These are phyloP conservation scores for Neltuma alba DNA, from an alignment of 306 rosid species.

Conservation along the genomic window DNA sequence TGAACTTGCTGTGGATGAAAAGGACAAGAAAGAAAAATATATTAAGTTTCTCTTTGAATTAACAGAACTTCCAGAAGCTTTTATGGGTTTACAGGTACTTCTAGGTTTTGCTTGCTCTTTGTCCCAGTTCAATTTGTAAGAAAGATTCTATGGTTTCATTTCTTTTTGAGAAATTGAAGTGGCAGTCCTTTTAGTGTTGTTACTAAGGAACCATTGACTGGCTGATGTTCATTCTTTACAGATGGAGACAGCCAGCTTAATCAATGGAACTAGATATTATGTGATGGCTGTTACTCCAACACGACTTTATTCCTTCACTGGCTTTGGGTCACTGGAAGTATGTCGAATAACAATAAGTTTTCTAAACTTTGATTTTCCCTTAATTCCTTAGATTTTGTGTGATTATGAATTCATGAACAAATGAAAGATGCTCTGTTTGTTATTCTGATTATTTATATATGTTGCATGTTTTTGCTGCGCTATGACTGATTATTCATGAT, in stretches of 20 bases:
- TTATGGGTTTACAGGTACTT: conserved; percentile 83
- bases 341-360: conserved; percentile 38
- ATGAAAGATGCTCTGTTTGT: conserved; percentile 2
- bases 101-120: conserved; percentile 8
- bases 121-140: conserved; percentile 26
- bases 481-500: conserved; percentile 29
- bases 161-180: conserved; percentile 8
- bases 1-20: conserved; percentile 88
- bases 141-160: conserved; percentile 27
- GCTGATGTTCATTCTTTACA: conserved; percentile 45
- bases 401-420: conserved; percentile 15
- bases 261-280: conserved; percentile 86
- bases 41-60: conserved; percentile 72
- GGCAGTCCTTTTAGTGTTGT: neutral
- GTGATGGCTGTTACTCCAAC: conserved; percentile 98
- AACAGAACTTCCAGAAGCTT: conserved; percentile 80
- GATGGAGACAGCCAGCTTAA: conserved; percentile 86
- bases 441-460: conserved; percentile 21
- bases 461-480: conserved; percentile 4
- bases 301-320: conserved; percentile 86
- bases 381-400: neutral
- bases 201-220: conserved; percentile 32
- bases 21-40: conserved; percentile 94
- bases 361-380: neutral
- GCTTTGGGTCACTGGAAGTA: conserved; percentile 82